These are phyloP conservation scores for Durusdinium trenchii DNA, from an alignment of 73 alveolate genomes.

Conservation along the genomic window DNA sequence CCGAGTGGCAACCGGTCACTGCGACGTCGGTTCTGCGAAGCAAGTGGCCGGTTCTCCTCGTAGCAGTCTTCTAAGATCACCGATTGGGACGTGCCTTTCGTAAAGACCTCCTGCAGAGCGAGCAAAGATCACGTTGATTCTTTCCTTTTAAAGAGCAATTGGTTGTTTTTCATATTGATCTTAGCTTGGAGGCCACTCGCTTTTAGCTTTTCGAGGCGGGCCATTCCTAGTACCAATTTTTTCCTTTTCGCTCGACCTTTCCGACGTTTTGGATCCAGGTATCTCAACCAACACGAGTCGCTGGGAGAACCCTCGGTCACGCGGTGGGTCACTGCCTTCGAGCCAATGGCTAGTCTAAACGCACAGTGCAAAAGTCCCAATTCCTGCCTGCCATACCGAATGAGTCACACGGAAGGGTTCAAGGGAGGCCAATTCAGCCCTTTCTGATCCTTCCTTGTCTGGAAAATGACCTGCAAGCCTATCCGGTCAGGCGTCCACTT, in stretches of 20 bases:
- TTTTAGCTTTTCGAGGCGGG: not conserved
- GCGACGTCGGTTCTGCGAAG: not conserved
- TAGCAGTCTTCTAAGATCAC: conserved; percentile 81
- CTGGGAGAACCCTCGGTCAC: too few relatives aligned
- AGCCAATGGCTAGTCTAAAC: too few relatives aligned
- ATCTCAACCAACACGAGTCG: not conserved
- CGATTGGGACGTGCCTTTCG: conserved; percentile 29
- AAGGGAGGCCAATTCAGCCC: too few relatives aligned
- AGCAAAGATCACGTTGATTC: not conserved
- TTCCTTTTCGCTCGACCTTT: not conserved
- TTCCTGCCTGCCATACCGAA: too few relatives aligned
- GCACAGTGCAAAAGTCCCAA: not conserved
- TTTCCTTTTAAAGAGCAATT: not conserved
- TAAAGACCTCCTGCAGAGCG: conserved; percentile 37
- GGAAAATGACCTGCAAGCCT: too few relatives aligned
- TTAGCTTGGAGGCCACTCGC: not conserved
- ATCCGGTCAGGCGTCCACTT: too few relatives aligned
- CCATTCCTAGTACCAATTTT: not conserved
- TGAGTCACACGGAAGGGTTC: too few relatives aligned
- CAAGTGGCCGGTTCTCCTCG: conserved; percentile 11
- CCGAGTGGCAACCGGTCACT: not conserved
- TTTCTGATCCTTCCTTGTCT: too few relatives aligned
- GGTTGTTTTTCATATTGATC: not conserved
- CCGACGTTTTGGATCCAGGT: not conserved
- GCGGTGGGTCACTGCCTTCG: too few relatives aligned